Percentiles rank a stretch among this genome's conserved stretches.
Conservation (phyloP, 331 rosid genomes). For the Quercus tomentella region DNA sequence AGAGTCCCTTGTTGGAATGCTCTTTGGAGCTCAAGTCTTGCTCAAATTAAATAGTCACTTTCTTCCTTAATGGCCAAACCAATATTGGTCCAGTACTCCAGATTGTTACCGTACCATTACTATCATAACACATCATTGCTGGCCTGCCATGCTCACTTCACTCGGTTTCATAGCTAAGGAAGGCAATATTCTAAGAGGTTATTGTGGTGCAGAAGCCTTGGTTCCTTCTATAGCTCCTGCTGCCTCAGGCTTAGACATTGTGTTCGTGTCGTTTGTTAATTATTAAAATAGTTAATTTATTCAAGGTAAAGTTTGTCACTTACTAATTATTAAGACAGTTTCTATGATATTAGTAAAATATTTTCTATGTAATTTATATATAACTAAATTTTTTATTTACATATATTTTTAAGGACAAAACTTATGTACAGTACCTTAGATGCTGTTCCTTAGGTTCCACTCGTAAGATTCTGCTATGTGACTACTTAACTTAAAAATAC, state of each 20-base stretch:
- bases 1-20: slow-evolving; percentile 31
- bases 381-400: too few relatives aligned
- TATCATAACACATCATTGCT: slow-evolving; percentile 32
- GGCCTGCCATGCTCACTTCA: slow-evolving; percentile 47
- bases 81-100: slow-evolving; percentile 13
- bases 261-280: too few relatives aligned
- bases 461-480: too few relatives aligned
- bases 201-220: slow-evolving; percentile 17
- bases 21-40: slow-evolving; percentile 33
- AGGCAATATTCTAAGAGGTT: slow-evolving; percentile 23
- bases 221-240: slow-evolving; percentile 20
- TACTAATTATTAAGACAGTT: too few relatives aligned
- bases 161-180: slow-evolving; percentile 35
- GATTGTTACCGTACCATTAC: slow-evolving; percentile 34
- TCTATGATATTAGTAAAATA: too few relatives aligned
- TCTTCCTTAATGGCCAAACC: slow-evolving; percentile 28
- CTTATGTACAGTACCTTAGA: too few relatives aligned
- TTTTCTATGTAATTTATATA: too few relatives aligned
- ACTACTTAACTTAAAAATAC: too few relatives aligned
- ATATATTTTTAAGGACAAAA: too few relatives aligned
- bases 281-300: too few relatives aligned
- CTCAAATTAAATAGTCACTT: slow-evolving; percentile 27
- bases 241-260: background rate
- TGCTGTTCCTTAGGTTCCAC: too few relatives aligned
- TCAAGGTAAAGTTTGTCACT: too few relatives aligned